phyloP scores from a whole-genome alignment of 495 filamentous ascomycete species.

The Penicillium taxi region DNA sequence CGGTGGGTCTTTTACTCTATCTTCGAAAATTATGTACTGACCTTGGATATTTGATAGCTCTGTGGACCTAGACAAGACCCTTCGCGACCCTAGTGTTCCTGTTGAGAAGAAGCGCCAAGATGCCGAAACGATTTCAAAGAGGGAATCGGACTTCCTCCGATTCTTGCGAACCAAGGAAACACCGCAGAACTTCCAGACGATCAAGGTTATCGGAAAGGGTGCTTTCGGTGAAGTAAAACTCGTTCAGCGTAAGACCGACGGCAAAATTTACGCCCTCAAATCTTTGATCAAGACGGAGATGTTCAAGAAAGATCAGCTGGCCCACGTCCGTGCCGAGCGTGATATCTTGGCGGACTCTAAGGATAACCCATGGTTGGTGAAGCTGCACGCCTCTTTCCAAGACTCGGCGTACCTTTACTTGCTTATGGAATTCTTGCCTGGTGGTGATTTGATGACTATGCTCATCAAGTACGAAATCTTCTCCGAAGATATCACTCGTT shows the following conservation, averaged over 20 bases:
- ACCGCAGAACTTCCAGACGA: slow-evolving; percentile 85
- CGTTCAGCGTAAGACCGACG: slow-evolving; percentile 91
- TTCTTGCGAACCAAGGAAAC: slow-evolving; percentile 89
- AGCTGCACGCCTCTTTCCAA: slow-evolving; percentile 96
- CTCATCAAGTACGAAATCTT: slow-evolving; percentile 99
- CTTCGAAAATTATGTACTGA: background rate
- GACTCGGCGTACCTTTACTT: slow-evolving; percentile 93
- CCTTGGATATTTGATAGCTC: slow-evolving; percentile 48
- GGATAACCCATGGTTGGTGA: slow-evolving; percentile 98
- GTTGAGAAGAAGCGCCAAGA: slow-evolving; percentile 69
- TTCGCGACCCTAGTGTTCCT: slow-evolving; percentile 64
- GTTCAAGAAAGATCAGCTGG: slow-evolving; percentile 99
- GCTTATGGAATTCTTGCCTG: slow-evolving; percentile 98
- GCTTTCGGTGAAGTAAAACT: slow-evolving; percentile 97
- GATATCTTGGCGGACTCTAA: slow-evolving; percentile 92
- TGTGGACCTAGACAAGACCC: slow-evolving; percentile 77
- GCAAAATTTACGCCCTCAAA: slow-evolving; percentile 97
- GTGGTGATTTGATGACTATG: slow-evolving; percentile 99
- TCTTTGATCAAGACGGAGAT: slow-evolving; percentile 97
- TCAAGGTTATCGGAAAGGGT: slow-evolving; percentile 98
- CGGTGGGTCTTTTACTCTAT: slow-evolving; percentile 47
- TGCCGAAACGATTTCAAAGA: slow-evolving; percentile 66
- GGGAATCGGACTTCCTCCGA: slow-evolving; percentile 85
- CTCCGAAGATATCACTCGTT: slow-evolving; percentile 94
- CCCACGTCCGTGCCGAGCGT: slow-evolving; percentile 96